phyloP scores from a whole-genome alignment of 163 green algal species.

The Trebouxiophyceae sp. region DNA sequence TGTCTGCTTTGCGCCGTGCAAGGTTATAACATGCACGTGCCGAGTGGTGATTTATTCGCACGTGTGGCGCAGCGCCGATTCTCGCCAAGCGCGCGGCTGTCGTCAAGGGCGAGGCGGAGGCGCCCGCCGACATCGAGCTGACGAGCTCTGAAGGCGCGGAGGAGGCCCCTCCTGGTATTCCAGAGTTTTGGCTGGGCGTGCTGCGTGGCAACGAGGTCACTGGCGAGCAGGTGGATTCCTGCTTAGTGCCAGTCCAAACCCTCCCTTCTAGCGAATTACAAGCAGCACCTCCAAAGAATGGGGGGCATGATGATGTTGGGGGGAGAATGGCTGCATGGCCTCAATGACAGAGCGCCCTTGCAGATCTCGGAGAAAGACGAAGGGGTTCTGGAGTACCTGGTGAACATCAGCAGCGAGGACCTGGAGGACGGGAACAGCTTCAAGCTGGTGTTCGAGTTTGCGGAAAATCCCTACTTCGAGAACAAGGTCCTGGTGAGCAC shows the following conservation, averaged over 20 bases:
- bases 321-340: too few relatives aligned
- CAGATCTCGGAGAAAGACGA: slow-evolving; percentile 85
- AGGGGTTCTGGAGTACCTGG: slow-evolving; percentile 65
- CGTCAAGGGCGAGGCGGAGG: slow-evolving; percentile 45
- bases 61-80: slow-evolving; percentile 31
- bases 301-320: too few relatives aligned
- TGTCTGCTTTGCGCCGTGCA: too few relatives aligned
- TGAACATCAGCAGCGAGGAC: slow-evolving; percentile 42
- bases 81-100: slow-evolving; percentile 19
- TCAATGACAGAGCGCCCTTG: too few relatives aligned
- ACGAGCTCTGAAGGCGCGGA: not conserved
- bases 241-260: too few relatives aligned
- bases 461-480: slow-evolving; percentile 70
- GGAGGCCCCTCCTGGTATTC: slow-evolving; percentile 50
- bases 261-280: too few relatives aligned
- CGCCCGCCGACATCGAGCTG: slow-evolving; percentile 41
- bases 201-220: slow-evolving; percentile 70
- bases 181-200: slow-evolving; percentile 89
- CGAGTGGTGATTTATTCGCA: not conserved
- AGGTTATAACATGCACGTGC: too few relatives aligned
- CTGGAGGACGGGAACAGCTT: slow-evolving; percentile 54
- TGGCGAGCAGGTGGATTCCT: slow-evolving; percentile 21
- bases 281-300: too few relatives aligned
- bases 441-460: slow-evolving; percentile 67
- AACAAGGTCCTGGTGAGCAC: slow-evolving; percentile 52